A percentile compares a stretch with the other conserved stretches of the same genome.
Conservation (phyloP, 192 early-diverging fungal genomes). For the Geranomyces variabilis region DNA sequence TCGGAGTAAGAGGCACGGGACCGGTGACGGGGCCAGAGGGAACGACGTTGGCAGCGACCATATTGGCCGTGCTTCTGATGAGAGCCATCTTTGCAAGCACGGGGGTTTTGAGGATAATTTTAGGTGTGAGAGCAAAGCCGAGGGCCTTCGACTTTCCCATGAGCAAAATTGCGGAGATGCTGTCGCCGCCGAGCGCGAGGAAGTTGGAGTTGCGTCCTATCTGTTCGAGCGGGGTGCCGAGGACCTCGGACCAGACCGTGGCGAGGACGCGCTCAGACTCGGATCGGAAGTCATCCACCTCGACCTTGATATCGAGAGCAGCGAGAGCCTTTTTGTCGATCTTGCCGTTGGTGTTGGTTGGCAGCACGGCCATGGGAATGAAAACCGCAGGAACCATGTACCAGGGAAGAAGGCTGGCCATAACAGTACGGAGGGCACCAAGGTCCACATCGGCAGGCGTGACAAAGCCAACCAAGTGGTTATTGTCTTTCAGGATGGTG, state of each 20-base stretch:
- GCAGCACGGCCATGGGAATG: conserved; percentile 30
- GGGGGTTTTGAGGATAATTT: neutral
- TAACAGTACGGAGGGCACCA: neutral
- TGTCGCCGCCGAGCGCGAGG: conserved; percentile 8
- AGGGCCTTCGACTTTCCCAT: neutral
- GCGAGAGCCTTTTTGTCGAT: too few relatives aligned
- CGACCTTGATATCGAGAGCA: too few relatives aligned
- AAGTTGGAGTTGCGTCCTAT: neutral
- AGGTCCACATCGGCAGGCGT: conserved; percentile 23
- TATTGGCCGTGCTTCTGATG: neutral
- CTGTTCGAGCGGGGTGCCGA: neutral
- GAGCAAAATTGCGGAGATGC: conserved; percentile 22
- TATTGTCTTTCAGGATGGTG: conserved; percentile 33
- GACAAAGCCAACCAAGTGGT: conserved; percentile 37
- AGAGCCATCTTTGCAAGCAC: neutral
- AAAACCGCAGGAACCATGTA: conserved; percentile 42
- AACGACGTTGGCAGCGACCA: neutral
- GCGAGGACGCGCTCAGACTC: too few relatives aligned
- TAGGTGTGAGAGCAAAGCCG: neutral
- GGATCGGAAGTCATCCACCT: too few relatives aligned
- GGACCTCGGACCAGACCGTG: conserved; percentile 1
- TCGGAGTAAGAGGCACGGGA: conserved; percentile 2
- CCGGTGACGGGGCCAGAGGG: neutral
- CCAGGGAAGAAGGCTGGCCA: conserved; percentile 23
- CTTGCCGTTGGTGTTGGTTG: conserved; percentile 39